These are phyloP conservation scores for Spathaspora girioi DNA, from an alignment of 805 yeast genomes.

Conservation along the genomic window DNA sequence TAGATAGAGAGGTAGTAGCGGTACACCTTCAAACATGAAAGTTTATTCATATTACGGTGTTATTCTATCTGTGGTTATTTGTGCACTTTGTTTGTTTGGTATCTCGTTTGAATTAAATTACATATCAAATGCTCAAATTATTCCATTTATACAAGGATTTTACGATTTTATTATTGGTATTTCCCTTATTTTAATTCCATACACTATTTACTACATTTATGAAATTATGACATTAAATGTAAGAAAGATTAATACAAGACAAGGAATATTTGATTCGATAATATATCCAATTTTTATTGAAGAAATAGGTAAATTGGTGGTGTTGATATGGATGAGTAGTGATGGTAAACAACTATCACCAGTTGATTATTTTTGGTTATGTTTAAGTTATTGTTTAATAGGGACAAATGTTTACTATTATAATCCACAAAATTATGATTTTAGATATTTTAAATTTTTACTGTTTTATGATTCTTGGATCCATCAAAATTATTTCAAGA, in stretches of 20 bases:
- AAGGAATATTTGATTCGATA: conserved; percentile 8
- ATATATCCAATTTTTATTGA: conserved; percentile 14
- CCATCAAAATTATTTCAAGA: conserved; percentile 11
- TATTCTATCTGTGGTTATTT: not conserved
- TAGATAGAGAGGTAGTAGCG: no score
- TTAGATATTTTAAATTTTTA: conserved; percentile 13
- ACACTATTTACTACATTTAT: conserved; percentile 5
- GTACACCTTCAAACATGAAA: not conserved
- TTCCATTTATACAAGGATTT: not conserved
- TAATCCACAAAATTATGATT: conserved; percentile 8
- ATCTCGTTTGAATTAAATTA: not conserved
- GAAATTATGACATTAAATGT: conserved; percentile 2
- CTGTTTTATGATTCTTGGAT: conserved; percentile 15
- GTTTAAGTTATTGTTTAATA: conserved; percentile 3
- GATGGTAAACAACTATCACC: not conserved
- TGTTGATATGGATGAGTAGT: conserved; percentile 5
- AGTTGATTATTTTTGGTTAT: conserved; percentile 7
- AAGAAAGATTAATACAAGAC: not conserved
- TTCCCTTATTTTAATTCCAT: conserved; percentile 1
- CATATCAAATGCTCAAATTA: not conserved
- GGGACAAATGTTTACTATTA: conserved; percentile 1
- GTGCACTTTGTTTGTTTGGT: not conserved
- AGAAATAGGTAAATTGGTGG: conserved; percentile 7
- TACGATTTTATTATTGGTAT: conserved; percentile 3
- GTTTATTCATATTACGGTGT: not conserved